Evolutionary conservation across 2,329 filamentous ascomycete species (phyloP), one percentile per base, ranked within the genome.

Genomic region (Fusarium guadeloupense): DNA sequence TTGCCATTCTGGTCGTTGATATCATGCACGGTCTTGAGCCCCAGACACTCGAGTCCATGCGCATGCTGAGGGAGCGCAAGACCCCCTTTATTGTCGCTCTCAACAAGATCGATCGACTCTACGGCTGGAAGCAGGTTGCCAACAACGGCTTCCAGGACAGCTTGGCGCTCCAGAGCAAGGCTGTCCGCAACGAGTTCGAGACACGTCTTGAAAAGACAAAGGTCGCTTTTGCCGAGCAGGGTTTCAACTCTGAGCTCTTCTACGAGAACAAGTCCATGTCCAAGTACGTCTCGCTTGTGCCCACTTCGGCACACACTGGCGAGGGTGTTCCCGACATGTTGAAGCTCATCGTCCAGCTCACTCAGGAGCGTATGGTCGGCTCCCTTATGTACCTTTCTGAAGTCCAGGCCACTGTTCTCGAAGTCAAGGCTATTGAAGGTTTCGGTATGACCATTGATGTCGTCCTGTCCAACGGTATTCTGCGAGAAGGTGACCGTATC

Each of bases 21-120:
- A 99, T 99, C 72, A 98, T 99, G 95, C 95, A 99, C 85, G 96
- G 96, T 74, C 86, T 99, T 40, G 95, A 99, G 78, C 94, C 90
- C 16, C 95, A 99, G 78, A 99, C 95, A 14, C 84, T 98, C 26
- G 96, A 99, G 79, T 99, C 95, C 3, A 98, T 99, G 92, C 90
- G 88, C 68, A 81, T 99, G 64, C 87, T 99, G 46, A 87, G 94
- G 72, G 94, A 97, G 71, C 87, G 92, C 71, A 96, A 95, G 80
- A 99, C 95, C 19, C 95, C 95, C 6, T 99, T 99, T 81, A 96
- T 99, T 68, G 96, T 99, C 34, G 96, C 96, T 2, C 83, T 99
- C 73, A 99, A 99, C 89, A 99, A 99, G 84, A 98, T 99, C 68
- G 95, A 99, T 86, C 93, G 95, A 86, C 88, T 99, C 14, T 99